These are phyloP conservation scores for Cercis canadensis DNA, from an alignment of 306 rosid species.

Conservation along the genomic window DNA sequence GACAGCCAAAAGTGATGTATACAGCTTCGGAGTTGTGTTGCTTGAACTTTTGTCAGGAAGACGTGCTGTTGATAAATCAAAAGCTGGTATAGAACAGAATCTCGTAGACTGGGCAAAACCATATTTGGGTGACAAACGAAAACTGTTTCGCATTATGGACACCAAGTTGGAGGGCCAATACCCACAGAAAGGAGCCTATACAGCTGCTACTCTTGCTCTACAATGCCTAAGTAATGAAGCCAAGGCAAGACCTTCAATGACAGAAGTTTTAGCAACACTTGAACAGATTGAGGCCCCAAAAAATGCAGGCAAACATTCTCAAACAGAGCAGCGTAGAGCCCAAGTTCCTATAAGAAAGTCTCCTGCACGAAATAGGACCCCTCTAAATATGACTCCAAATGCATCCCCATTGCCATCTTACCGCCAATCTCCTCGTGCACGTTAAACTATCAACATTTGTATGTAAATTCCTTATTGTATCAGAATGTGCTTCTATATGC, in stretches of 20 bases:
- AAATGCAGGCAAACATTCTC: slow-evolving; percentile 48
- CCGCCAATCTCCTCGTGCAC: slow-evolving; percentile 56
- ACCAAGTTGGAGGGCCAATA: slow-evolving; percentile 89
- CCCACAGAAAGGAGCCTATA: slow-evolving; percentile 78
- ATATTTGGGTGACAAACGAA: slow-evolving; percentile 74
- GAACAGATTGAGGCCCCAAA: slow-evolving; percentile 73
- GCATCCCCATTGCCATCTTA: slow-evolving; percentile 68
- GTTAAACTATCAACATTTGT: slow-evolving; percentile 19
- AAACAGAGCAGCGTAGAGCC: slow-evolving; percentile 45
- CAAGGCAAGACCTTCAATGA: slow-evolving; percentile 82
- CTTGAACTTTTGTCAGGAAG: slow-evolving; percentile 82
- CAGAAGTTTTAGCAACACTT: slow-evolving; percentile 67
- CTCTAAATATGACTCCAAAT: slow-evolving; percentile 51
- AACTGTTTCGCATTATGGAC: slow-evolving; percentile 88
- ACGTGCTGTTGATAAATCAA: slow-evolving; percentile 75
- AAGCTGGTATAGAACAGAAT: slow-evolving; percentile 68
- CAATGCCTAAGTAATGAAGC: slow-evolving; percentile 81
- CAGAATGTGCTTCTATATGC: slow-evolving; percentile 26
- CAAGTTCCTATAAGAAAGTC: slow-evolving; percentile 48
- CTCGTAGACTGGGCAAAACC: slow-evolving; percentile 93
- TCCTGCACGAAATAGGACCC: slow-evolving; percentile 57
- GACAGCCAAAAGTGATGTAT: slow-evolving; percentile 90
- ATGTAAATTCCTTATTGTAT: slow-evolving; percentile 47
- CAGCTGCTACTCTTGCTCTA: slow-evolving; percentile 76
- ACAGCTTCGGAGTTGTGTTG: slow-evolving; percentile 92